Evolutionary conservation across 129 eudicot species (phyloP).

Genomic region (Rutidosis leptorrhynchoides): DNA sequence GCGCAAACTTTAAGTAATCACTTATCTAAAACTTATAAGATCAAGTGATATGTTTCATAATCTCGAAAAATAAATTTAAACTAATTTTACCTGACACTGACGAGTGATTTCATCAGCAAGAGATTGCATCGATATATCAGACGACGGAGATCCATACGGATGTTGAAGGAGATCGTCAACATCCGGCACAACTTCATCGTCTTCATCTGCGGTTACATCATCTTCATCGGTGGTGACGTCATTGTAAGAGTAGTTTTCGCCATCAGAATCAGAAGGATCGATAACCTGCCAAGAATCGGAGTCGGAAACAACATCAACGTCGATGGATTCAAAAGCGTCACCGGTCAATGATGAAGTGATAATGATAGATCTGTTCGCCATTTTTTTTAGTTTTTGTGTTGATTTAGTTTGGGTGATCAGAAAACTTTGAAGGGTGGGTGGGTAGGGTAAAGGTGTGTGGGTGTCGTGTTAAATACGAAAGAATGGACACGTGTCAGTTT

Average conservation of each 20-base stretch:
- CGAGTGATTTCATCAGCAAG: conserved; percentile 21
- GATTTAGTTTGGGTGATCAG: neutral
- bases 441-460: conserved; percentile 18
- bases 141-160: conserved; percentile 27
- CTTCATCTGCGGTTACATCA: neutral
- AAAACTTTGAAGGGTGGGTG: conserved; percentile 10
- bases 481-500: conserved; percentile 29
- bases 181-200: conserved; percentile 23
- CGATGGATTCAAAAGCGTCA: conserved; percentile 28
- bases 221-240: conserved; percentile 28
- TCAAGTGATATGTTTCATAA: neutral
- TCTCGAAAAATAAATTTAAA: neutral
- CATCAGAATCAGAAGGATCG: conserved; percentile 42
- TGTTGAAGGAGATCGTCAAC: conserved; percentile 28
- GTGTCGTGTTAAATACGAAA: conserved; percentile 31
- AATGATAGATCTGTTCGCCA: conserved; percentile 27
- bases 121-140: conserved; percentile 26
- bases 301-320: conserved; percentile 20
- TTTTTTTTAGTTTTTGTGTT: conserved; percentile 14
- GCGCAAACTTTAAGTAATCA: neutral
- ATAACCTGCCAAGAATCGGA: conserved; percentile 60
- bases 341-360: conserved; percentile 29
- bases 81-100: conserved; percentile 18
- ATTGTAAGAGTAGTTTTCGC: conserved; percentile 24
- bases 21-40: neutral